Conservation (phyloP, 2,329 filamentous ascomycete genomes). For the Tolypocladium album region DNA sequence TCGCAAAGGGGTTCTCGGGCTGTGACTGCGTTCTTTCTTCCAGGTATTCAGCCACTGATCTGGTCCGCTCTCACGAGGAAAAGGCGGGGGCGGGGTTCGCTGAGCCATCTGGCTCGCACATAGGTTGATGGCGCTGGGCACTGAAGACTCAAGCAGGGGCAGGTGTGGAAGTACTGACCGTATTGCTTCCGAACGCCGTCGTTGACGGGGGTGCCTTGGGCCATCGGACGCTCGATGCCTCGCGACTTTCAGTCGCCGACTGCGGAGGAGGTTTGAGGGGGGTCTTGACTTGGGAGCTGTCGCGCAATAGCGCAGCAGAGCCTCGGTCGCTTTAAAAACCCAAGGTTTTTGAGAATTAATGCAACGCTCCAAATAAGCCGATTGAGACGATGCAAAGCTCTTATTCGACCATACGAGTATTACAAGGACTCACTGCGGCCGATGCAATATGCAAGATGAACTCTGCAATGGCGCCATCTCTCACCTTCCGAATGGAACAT, state of each 20-base stretch:
- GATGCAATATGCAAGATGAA: not conserved
- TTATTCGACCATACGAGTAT: not conserved
- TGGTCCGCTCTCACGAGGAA: constrained; percentile 21
- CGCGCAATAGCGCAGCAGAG: too few species aligned
- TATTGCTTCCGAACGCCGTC: constrained; percentile 12
- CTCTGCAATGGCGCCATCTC: not conserved
- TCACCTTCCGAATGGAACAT: not conserved
- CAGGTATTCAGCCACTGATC: constrained; percentile 51
- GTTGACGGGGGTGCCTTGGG: constrained; percentile 9
- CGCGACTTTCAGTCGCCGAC: not conserved
- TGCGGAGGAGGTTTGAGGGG: not conserved
- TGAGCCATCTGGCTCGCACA: not conserved
- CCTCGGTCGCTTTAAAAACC: not conserved
- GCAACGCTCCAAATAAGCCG: not conserved
- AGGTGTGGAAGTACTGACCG: constrained; percentile 13
- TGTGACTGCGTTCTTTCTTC: constrained; percentile 57
- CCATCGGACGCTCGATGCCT: constrained; percentile 8
- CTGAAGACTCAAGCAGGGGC: not conserved
- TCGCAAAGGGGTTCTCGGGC: constrained; percentile 83
- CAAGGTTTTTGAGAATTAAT: not conserved
- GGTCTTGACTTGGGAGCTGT: not conserved
- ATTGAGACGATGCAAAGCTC: not conserved
- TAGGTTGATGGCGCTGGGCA: not conserved
- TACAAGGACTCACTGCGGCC: not conserved
- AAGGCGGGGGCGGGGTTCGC: not conserved